Base-by-base conservation (phyloP, 2,329 filamentous ascomycete species). In the Aspergillus sp. region DNA sequence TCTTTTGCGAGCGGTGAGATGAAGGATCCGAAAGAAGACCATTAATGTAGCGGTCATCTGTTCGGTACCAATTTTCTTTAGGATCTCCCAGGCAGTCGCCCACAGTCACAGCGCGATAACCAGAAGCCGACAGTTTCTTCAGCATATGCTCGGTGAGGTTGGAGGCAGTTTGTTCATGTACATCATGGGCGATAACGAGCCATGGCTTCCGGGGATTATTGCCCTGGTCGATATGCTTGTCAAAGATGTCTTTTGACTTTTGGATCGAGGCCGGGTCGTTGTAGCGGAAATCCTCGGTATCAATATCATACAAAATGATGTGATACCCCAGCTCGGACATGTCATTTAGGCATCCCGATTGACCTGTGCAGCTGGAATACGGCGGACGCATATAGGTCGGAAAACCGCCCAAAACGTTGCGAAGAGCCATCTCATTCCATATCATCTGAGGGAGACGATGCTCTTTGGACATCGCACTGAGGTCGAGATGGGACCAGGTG, bases 311-410 rank as follows among this genome's bases (percentile, higher is more conserved):
- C 31, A 72, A 61, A 47, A 77, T 70, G 45, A 80, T 69, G 60
- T 81, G 78, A 56, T 81, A 81, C 0, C 78, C 78, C 29, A 81
- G 64, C 3, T 67, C 61, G 16, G 65, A 69, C 64, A 81, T 66
- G 44, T 77, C 75, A 20, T 64, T 62, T 42, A 75, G 65, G 52
- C 75, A 78, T 9, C 69, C 71, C 9, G 67, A 67, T 10, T 67
- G 59, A 3, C 56, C 53, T 11, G 59, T 63, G 51, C 75, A 78
- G 36, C 66, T 71, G 9, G 73, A 72, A 60, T 78, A 81, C 1
- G 79, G 79, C 10, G 79, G 76, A 3, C 79, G 75, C 76, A 81
- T 80, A 60, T 81, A 81, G 5, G 77, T 79, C 2, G 79, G 78
- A 49, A 78, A 76, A 36, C 68, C 68, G 31, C 78, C 78, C 29